Evolutionary conservation across 1,139 yeast genomes (phyloP).

Genomic region (Geotrichum reessii): DNA sequence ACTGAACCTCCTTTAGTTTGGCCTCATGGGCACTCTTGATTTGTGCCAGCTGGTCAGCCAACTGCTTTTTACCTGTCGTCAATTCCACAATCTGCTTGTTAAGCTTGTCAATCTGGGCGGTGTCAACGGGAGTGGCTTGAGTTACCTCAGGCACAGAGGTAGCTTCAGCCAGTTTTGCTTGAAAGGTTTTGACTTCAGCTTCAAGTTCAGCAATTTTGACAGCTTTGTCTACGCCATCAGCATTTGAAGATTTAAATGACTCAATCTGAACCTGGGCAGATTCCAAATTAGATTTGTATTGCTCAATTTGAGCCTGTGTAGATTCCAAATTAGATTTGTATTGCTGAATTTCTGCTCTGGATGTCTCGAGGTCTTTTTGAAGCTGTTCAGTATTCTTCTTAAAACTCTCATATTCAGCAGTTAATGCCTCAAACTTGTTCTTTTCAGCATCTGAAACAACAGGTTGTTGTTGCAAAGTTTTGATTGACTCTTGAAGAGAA

Average conservation of each 20-base stretch:
- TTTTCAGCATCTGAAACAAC: constrained; percentile 11
- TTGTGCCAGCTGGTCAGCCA: constrained; percentile 16
- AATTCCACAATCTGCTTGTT: constrained; percentile 13
- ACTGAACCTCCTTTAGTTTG: constrained; percentile 10
- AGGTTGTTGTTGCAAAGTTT: constrained; percentile 18
- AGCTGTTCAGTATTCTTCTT: constrained; percentile 35
- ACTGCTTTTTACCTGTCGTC: constrained; percentile 12
- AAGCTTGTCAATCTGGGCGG: constrained; percentile 14
- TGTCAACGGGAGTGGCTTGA: constrained; percentile 2
- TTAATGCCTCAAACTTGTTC: constrained; percentile 21
- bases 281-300: constrained; percentile 20
- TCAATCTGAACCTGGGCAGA: constrained; percentile 13
- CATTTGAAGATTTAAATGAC: constrained; percentile 20
- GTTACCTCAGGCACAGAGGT: constrained; percentile 14
- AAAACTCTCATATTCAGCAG: constrained; percentile 32
- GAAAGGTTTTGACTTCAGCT: constrained; percentile 25
- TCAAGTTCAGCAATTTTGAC: constrained; percentile 28
- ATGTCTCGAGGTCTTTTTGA: constrained; percentile 29
- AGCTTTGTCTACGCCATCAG: constrained; percentile 24
- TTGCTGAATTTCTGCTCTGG: constrained; percentile 28
- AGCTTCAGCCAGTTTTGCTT: constrained; percentile 25
- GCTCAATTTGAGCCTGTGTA: constrained; percentile 28
- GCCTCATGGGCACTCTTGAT: constrained; percentile 17
- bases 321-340: constrained; percentile 20
- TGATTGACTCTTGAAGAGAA: constrained; percentile 26